Evolutionary conservation across 179 eudicot genomes (phyloP).

Genomic region (Vitellaria paradoxa): DNA sequence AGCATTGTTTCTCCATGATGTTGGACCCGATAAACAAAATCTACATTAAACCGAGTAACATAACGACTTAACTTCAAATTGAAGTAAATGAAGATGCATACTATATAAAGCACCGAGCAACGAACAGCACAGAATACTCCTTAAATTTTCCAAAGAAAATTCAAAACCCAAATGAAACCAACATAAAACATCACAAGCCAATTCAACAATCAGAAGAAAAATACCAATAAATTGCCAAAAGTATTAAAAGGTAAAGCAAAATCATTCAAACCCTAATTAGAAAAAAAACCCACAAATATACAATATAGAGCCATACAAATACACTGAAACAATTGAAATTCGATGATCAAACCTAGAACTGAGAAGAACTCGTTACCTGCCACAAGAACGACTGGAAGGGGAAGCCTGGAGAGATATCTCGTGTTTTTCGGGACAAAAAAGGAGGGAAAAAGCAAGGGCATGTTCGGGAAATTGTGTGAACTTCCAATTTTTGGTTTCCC

Average conservation of each 20-base stretch:
- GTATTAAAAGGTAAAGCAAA: neutral
- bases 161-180: conserved; percentile 10
- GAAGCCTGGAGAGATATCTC: neutral
- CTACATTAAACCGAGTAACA: neutral
- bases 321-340: neutral
- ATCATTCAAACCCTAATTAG: conserved; percentile 6
- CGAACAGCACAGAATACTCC: neutral
- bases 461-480: neutral
- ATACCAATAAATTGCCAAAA: neutral
- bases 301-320: neutral
- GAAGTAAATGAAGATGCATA: neutral
- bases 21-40: neutral
- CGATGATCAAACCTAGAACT: neutral
- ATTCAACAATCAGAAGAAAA: neutral
- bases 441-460: neutral
- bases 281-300: neutral
- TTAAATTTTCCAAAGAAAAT: neutral
- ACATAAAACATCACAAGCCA: neutral
- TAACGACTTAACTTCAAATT: neutral
- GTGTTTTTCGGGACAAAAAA: neutral
- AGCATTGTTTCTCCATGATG: neutral
- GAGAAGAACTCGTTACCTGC: neutral
- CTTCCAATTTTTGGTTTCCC: neutral
- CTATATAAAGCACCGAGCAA: neutral
- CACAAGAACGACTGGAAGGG: neutral